Conservation (phyloP, 2,329 filamentous ascomycete genomes). For the Beauveria bassiana region DNA sequence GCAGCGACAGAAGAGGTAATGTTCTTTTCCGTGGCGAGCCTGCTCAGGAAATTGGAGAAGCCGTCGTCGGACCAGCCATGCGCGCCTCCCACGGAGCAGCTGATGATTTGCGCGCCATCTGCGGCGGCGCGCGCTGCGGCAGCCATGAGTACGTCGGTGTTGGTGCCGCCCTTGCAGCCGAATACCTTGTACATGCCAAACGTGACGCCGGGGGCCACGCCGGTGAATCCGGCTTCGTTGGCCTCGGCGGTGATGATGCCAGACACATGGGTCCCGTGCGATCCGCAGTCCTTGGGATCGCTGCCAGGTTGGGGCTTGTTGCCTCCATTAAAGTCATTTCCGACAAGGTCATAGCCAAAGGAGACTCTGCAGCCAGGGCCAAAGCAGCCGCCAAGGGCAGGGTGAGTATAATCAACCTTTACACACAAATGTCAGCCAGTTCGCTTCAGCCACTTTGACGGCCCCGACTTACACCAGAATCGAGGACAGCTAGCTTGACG, state of each 20-base stretch:
- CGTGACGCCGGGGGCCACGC: conserved; percentile 33
- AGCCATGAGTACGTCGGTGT: conserved; percentile 33
- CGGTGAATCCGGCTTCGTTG: conserved; percentile 30
- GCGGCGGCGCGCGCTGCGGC: conserved; percentile 36
- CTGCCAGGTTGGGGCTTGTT: conserved; percentile 26
- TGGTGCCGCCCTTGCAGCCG: conserved; percentile 25
- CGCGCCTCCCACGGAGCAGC: conserved; percentile 20
- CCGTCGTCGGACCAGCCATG: conserved; percentile 22
- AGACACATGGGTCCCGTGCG: conserved; percentile 38
- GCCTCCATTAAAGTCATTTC: conserved; percentile 25
- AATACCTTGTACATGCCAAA: conserved; percentile 33
- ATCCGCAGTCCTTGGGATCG: conserved; percentile 33
- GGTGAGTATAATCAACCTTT: conserved; percentile 40
- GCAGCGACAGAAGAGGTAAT: conserved; percentile 16
- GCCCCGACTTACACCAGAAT: conserved; percentile 7
- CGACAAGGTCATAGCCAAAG: conserved; percentile 40
- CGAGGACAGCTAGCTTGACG: conserved; percentile 33
- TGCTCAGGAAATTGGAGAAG: conserved; percentile 5
- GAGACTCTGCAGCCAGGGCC: conserved; percentile 39
- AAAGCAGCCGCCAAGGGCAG: conserved; percentile 45
- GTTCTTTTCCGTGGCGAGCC: conserved; percentile 9
- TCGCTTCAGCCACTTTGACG: not conserved
- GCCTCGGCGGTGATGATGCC: conserved; percentile 38
- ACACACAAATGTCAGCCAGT: too few relatives aligned
- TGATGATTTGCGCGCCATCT: conserved; percentile 30